phyloP scores from a whole-genome alignment of 257 asterid species.

The Solanum boliviense region DNA sequence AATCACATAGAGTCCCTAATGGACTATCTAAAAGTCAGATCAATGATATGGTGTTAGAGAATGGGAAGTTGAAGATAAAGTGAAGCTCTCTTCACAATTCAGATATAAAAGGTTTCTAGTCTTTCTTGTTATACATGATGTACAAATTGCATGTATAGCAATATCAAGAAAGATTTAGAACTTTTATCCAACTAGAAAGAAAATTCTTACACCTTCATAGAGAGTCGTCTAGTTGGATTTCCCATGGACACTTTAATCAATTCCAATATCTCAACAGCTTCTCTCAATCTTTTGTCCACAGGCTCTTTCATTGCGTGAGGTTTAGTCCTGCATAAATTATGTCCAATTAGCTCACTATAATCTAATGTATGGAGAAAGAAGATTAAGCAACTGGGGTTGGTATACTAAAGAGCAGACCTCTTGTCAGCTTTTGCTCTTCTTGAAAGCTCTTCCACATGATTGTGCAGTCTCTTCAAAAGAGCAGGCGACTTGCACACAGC shows the following conservation, averaged over 20 bases:
- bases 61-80: neutral
- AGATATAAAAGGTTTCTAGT: neutral
- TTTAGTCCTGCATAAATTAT: constrained; percentile 30
- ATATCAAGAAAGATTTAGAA: neutral
- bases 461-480: constrained; percentile 53
- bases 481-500: constrained; percentile 49
- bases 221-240: neutral
- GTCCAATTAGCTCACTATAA: neutral
- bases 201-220: neutral
- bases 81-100: neutral
- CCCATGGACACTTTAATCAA: constrained; percentile 19
- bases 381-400: neutral
- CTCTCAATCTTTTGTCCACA: constrained; percentile 48
- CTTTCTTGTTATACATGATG: neutral
- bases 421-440: constrained; percentile 59
- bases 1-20: neutral
- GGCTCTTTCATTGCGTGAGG: constrained; percentile 35
- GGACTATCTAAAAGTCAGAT: neutral
- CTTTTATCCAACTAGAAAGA: neutral
- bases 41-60: neutral
- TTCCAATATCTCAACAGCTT: constrained; percentile 42
- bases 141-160: neutral
- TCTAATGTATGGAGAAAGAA: neutral
- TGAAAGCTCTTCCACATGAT: constrained; percentile 57
- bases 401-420: constrained; percentile 30